Evolutionary conservation across 2,329 filamentous ascomycete species (phyloP).

Genomic region (Aureobasidium sp.): DNA sequence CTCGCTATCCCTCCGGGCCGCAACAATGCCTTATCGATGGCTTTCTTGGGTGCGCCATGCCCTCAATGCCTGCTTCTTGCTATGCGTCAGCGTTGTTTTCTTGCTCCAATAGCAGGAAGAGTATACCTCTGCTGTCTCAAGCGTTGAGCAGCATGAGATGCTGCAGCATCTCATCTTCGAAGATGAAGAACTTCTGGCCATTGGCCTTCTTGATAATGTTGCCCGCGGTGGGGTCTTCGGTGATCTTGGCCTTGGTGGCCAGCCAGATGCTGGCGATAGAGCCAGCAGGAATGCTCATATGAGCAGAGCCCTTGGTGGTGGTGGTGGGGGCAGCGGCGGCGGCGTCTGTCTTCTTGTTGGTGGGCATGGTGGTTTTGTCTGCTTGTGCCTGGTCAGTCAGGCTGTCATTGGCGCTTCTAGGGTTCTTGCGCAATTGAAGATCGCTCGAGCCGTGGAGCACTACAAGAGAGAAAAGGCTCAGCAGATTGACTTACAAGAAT

Average conservation of each 20-base stretch:
- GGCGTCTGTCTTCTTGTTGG: neutral
- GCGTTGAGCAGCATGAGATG: conserved; percentile 5
- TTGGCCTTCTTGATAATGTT: neutral
- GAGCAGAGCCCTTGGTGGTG: neutral
- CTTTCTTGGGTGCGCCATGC: neutral
- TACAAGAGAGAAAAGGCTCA: neutral
- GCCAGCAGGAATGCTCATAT: neutral
- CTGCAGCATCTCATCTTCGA: conserved; percentile 6
- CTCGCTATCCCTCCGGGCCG: neutral
- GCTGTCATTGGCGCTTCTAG: neutral
- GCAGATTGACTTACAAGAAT: neutral
- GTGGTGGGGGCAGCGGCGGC: neutral
- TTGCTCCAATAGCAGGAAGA: neutral
- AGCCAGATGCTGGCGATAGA: neutral
- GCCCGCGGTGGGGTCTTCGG: neutral
- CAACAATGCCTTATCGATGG: neutral
- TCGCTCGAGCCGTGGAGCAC: no score
- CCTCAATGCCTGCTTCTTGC: neutral
- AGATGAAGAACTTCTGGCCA: neutral
- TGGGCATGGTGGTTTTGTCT: neutral
- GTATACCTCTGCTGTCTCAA: neutral
- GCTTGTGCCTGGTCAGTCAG: neutral
- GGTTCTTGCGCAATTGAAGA: neutral
- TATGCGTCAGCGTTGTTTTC: neutral
- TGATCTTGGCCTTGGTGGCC: neutral